Evolutionary conservation across 345 rosid species (phyloP).

Genomic region (Punica granatum): DNA sequence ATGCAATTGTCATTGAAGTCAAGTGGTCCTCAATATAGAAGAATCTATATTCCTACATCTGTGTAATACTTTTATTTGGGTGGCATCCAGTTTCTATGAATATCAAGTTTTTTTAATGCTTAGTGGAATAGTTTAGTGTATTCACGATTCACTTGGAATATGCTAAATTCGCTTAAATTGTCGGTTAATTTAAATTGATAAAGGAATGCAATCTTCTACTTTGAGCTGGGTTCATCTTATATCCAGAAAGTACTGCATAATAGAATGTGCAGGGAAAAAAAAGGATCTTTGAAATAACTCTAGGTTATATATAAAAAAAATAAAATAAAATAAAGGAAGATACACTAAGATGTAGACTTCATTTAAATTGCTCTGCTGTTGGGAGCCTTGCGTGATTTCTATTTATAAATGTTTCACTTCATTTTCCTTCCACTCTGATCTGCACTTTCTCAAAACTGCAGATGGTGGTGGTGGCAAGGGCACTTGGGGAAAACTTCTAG

Average conservation of each 20-base stretch:
- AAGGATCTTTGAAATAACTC: background rate
- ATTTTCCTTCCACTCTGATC: background rate
- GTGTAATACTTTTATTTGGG: background rate
- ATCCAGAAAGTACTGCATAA: background rate
- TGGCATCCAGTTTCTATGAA: background rate
- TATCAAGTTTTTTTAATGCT: background rate
- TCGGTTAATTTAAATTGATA: background rate
- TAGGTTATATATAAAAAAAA: background rate
- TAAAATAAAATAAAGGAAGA: background rate
- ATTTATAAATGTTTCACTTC: background rate
- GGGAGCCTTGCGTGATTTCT: background rate
- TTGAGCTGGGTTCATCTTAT: background rate
- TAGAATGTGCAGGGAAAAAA: background rate
- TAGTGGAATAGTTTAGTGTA: background rate
- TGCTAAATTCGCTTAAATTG: background rate
- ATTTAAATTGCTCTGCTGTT: background rate
- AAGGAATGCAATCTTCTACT: background rate
- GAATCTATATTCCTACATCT: background rate
- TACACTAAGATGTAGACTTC: background rate
- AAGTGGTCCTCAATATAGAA: background rate
- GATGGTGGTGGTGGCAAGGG: slow-evolving; percentile 99
- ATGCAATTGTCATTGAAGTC: background rate
- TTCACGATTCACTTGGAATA: background rate
- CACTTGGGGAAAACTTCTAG: slow-evolving; percentile 96
- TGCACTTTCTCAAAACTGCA: slow-evolving; percentile 13